These are phyloP conservation scores for Paracoccidioides brasiliensis DNA, from an alignment of 2,329 filamentous ascomycete genomes.

Conservation along the genomic window DNA sequence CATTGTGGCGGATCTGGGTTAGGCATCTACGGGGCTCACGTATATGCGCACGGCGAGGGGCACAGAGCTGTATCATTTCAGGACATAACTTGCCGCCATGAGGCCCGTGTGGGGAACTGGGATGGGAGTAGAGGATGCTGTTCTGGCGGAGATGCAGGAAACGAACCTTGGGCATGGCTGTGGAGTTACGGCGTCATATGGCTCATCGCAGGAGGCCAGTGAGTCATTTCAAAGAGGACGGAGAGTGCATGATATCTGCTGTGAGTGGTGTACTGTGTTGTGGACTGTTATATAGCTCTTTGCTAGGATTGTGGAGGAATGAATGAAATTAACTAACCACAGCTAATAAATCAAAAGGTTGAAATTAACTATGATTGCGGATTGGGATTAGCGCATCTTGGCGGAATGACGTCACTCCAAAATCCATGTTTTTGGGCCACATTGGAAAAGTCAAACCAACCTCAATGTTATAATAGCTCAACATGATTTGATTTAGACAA, in stretches of 20 bases:
- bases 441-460: too few relatives aligned
- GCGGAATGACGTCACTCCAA: neutral
- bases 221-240: neutral
- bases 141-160: neutral
- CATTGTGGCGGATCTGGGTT: slow-evolving; percentile 1
- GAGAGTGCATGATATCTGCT: neutral
- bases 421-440: too few relatives aligned
- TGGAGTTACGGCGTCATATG: neutral
- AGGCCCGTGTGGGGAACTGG: neutral
- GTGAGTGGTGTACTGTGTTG: neutral
- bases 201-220: neutral
- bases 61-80: neutral
- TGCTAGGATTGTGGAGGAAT: neutral
- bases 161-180: neutral
- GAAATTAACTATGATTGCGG: neutral
- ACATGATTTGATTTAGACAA: too few relatives aligned
- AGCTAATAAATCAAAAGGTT: too few relatives aligned
- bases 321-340: too few relatives aligned
- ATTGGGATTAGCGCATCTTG: neutral
- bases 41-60: neutral
- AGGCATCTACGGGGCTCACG: neutral
- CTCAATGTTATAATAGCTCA: too few relatives aligned
- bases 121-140: neutral
- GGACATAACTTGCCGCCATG: neutral
- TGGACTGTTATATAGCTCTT: neutral